Conservation (phyloP, 2,329 filamentous ascomycete species). For the Sclerotinia subarctica region DNA sequence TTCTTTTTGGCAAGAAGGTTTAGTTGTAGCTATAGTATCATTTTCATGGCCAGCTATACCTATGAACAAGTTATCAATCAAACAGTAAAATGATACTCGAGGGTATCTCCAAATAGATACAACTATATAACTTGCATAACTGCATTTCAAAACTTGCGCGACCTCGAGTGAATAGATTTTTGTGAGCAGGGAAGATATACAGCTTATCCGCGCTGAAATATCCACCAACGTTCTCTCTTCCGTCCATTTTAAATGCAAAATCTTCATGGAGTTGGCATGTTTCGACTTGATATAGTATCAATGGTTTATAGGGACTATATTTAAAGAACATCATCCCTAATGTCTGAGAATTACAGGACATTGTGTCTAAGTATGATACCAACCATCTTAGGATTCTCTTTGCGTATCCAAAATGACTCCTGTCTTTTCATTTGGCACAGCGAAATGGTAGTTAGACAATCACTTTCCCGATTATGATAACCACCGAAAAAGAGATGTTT, state of each 20-base stretch:
- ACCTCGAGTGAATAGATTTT: neutral
- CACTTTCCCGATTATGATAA: neutral
- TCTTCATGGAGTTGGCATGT: neutral
- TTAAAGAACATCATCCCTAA: neutral
- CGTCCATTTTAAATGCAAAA: neutral
- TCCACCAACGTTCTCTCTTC: neutral
- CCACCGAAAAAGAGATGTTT: neutral
- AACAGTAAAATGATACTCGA: neutral
- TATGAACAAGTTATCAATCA: neutral
- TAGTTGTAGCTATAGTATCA: neutral
- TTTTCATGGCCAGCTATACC: neutral
- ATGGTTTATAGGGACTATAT: neutral
- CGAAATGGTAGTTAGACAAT: neutral
- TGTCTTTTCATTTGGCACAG: neutral
- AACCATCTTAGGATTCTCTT: neutral
- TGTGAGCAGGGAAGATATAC: neutral
- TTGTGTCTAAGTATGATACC: neutral
- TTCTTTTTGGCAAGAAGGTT: too few species aligned
- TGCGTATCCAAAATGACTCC: neutral
- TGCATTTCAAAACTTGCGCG: too few species aligned
- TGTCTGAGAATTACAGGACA: neutral
- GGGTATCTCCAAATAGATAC: slow-evolving; percentile 7
- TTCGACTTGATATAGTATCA: neutral
- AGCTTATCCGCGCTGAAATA: neutral
- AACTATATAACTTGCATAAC: neutral